Percentiles rank a stretch among this genome's conserved stretches.
phyloP scores from a whole-genome alignment of 805 yeast genomes.

The Metschnikowia vanudenii region DNA sequence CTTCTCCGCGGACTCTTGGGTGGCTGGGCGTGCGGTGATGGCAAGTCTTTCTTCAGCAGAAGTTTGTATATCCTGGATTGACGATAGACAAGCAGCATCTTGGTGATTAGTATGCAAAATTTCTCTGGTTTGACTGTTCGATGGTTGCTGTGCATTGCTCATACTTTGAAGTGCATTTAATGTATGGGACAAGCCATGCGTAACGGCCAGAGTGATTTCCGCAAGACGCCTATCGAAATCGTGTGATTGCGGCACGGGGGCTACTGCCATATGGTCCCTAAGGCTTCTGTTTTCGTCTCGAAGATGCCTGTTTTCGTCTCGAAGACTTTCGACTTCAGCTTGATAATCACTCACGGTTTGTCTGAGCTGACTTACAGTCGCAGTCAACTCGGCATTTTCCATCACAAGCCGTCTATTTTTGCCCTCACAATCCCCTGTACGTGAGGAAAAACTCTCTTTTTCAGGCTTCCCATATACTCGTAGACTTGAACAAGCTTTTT shows the following conservation, averaged over 20 bases:
- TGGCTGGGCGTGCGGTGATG: background rate
- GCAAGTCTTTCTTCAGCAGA: background rate
- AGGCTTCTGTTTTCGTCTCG: constrained; percentile 1
- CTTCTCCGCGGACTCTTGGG: too few species aligned
- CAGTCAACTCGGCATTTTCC: constrained; percentile 2
- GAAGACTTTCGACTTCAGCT: background rate
- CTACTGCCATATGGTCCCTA: background rate
- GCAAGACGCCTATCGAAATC: constrained; percentile 2
- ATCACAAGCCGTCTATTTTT: background rate
- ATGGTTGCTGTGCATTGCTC: background rate
- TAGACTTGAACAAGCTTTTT: background rate
- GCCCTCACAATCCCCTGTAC: background rate
- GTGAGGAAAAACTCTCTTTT: background rate
- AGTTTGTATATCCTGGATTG: background rate
- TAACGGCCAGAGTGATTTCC: constrained; percentile 4
- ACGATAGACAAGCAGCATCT: too few species aligned
- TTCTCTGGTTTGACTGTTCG: background rate
- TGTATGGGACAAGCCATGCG: constrained; percentile 6
- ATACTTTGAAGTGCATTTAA: constrained; percentile 4
- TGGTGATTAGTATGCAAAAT: background rate
- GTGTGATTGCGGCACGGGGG: background rate
- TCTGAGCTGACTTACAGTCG: constrained; percentile 4
- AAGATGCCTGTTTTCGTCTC: constrained; percentile 1
- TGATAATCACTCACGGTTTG: background rate
- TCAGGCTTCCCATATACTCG: background rate